phyloP scores from a whole-genome alignment of 2,329 filamentous ascomycete species.

The Lasiodiplodia hormozganensis region DNA sequence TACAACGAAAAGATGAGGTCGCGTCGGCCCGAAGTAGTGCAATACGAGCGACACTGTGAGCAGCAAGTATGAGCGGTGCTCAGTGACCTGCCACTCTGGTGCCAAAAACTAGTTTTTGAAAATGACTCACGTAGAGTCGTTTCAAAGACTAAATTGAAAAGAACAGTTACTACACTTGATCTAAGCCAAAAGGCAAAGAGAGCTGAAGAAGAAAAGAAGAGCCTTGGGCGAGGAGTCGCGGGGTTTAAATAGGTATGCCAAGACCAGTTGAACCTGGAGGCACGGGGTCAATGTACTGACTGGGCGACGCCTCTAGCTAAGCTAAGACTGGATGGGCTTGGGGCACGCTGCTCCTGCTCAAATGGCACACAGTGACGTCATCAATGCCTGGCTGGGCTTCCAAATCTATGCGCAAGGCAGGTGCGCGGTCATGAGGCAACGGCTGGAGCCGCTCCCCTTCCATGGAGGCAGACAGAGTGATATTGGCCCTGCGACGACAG shows the following conservation, averaged over 20 bases:
- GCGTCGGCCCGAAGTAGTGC: constrained; percentile 69
- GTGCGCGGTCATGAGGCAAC: too few species aligned
- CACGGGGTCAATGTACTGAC: background rate
- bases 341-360: too few species aligned
- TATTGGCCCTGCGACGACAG: too few species aligned
- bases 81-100: background rate
- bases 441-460: too few species aligned
- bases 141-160: background rate
- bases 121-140: background rate
- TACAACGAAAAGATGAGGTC: constrained; percentile 48
- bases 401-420: too few species aligned
- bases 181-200: constrained; percentile 15
- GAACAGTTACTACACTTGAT: constrained; percentile 24
- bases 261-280: background rate
- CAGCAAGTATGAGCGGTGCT: background rate
- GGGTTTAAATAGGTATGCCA: background rate
- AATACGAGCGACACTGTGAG: too few species aligned
- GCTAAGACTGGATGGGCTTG: too few species aligned
- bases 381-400: too few species aligned
- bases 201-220: background rate
- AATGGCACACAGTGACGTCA: too few species aligned
- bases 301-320: too few species aligned
- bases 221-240: background rate
- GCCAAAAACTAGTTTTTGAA: background rate
- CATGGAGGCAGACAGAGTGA: too few species aligned